phyloP scores from a whole-genome alignment of 1,139 yeast genomes.

The Blastobotrys arbuscula region DNA sequence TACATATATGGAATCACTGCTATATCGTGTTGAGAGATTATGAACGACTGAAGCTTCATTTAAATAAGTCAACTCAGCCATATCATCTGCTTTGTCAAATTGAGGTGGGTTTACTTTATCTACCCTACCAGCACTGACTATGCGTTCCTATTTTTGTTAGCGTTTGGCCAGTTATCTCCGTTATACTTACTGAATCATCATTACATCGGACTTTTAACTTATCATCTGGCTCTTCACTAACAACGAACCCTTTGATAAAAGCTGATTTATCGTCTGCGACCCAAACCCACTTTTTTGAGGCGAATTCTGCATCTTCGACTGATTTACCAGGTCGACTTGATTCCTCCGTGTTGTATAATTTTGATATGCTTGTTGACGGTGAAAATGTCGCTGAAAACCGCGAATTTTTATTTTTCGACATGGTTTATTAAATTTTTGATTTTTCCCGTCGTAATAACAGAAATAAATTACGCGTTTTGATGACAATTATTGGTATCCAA shows the following conservation, averaged over 20 bases:
- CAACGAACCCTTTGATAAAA: conserved; percentile 65
- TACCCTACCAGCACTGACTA: conserved; percentile 42
- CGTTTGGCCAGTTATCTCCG: background rate
- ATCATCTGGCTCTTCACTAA: conserved; percentile 47
- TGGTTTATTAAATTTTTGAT: too few species aligned
- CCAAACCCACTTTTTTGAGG: conserved; percentile 71
- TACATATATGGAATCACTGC: conserved; percentile 66
- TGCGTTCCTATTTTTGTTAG: conserved; percentile 33
- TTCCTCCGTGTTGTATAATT: conserved; percentile 8
- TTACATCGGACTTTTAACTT: conserved; percentile 49
- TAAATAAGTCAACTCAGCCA: conserved; percentile 91
- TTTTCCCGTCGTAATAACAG: too few species aligned
- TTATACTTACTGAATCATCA: conserved; percentile 40
- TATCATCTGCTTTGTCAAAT: conserved; percentile 86
- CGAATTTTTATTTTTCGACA: conserved; percentile 2
- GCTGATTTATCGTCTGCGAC: conserved; percentile 62
- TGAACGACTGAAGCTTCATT: conserved; percentile 93
- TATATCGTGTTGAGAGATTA: conserved; percentile 72
- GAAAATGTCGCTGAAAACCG: conserved; percentile 14
- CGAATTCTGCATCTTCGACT: conserved; percentile 43
- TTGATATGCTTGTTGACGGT: conserved; percentile 14
- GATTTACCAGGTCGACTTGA: conserved; percentile 12
- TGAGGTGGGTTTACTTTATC: conserved; percentile 80
- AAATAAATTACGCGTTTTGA: too few species aligned
- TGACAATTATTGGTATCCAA: background rate